Conservation (phyloP, 2,329 filamentous ascomycete genomes). For the Plenodomus tracheiphilus region DNA sequence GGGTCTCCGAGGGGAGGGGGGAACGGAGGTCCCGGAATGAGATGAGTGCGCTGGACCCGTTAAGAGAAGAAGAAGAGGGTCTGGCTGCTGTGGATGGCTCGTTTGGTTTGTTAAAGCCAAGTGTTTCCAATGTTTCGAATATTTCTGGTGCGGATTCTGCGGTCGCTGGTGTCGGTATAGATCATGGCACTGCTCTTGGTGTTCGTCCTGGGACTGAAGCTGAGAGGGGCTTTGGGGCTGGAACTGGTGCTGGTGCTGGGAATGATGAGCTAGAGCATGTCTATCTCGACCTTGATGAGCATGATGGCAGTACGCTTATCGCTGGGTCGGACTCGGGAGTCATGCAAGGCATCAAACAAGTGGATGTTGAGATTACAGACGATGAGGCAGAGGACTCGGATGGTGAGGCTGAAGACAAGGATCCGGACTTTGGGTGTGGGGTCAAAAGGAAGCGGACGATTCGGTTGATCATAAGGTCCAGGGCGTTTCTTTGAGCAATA, state of each 20-base stretch:
- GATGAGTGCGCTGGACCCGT: conserved; percentile 31
- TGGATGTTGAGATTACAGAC: conserved; percentile 27
- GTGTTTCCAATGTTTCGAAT: conserved; percentile 7
- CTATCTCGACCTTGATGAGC: conserved; percentile 4
- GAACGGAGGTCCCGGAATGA: conserved; percentile 34
- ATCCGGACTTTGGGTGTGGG: conserved; percentile 7
- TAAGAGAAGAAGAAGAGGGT: conserved; percentile 33
- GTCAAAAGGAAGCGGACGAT: conserved; percentile 36
- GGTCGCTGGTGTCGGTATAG: conserved; percentile 4
- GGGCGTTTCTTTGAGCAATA: conserved; percentile 38
- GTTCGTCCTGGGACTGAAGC: too few relatives aligned
- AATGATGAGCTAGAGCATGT: conserved; percentile 12
- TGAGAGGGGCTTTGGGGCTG: too few relatives aligned
- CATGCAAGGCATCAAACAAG: conserved; percentile 13
- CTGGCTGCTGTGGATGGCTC: conserved; percentile 15
- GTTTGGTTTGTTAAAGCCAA: too few relatives aligned
- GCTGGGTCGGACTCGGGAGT: neutral
- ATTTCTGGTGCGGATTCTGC: conserved; percentile 12
- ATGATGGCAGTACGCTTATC: neutral
- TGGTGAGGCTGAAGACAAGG: conserved; percentile 13
- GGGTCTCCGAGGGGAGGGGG: conserved; percentile 35
- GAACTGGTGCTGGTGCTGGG: too few relatives aligned
- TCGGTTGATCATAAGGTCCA: conserved; percentile 36
- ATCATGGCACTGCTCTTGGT: neutral
- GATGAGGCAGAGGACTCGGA: conserved; percentile 13